A percentile compares a stretch with the other conserved stretches of the same genome.
These are phyloP conservation scores for Xylaria sp. DNA, from an alignment of 495 filamentous ascomycete species.

Conservation along the genomic window DNA sequence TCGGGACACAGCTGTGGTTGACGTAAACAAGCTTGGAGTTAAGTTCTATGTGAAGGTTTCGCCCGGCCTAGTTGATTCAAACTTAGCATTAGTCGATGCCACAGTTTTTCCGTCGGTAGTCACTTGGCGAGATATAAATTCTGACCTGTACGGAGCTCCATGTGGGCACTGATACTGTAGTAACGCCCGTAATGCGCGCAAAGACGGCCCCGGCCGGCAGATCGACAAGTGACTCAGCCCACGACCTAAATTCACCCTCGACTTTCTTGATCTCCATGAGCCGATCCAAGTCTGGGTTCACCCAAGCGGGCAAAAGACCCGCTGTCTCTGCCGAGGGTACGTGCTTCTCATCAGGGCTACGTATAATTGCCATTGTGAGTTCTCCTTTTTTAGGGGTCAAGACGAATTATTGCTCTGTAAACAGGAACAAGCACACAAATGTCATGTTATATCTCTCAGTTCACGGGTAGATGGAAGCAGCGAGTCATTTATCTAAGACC, in stretches of 20 bases:
- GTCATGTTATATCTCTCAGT: neutral
- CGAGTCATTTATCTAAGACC: slow-evolving; percentile 18
- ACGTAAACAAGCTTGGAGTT: slow-evolving; percentile 19
- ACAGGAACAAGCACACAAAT: neutral
- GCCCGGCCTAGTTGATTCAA: slow-evolving; percentile 6
- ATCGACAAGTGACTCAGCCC: slow-evolving; percentile 19
- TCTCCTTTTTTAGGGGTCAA: neutral
- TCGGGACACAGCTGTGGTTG: slow-evolving; percentile 20
- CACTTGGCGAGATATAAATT: neutral
- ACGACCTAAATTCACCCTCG: slow-evolving; percentile 14
- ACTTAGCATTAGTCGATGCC: slow-evolving; percentile 3
- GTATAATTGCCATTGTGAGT: neutral
- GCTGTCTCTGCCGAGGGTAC: neutral
- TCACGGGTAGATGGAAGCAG: slow-evolving; percentile 14
- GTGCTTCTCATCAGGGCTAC: neutral
- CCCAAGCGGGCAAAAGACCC: slow-evolving; percentile 19
- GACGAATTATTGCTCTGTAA: neutral
- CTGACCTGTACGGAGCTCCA: slow-evolving; percentile 25
- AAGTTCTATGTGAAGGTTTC: slow-evolving; percentile 17
- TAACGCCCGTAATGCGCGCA: slow-evolving; percentile 18
- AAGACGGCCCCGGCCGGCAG: slow-evolving; percentile 20
- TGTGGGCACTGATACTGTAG: neutral
- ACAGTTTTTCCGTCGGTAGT: neutral
- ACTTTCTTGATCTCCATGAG: slow-evolving; percentile 13
- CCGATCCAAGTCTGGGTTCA: slow-evolving; percentile 17